Evolutionary conservation across 2,329 filamentous ascomycete genomes (phyloP).

Genomic region (Daldinia sp.): DNA sequence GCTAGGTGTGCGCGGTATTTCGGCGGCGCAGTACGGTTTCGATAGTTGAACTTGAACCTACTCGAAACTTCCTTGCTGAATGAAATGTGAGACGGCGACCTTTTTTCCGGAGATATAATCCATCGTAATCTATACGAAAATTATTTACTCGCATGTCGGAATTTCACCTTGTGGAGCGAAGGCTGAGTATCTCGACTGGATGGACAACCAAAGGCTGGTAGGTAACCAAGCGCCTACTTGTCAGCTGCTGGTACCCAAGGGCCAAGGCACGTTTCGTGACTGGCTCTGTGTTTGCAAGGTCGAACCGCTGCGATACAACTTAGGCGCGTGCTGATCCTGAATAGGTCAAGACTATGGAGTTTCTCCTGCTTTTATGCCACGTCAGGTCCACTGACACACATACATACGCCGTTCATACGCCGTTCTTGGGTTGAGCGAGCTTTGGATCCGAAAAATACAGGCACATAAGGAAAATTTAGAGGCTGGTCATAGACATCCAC

Average conservation of each 20-base stretch:
- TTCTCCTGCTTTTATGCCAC: conserved; percentile 21
- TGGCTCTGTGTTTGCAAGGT: conserved; percentile 16
- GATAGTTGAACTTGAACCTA: conserved; percentile 8
- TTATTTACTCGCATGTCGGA: not conserved
- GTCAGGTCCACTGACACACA: conserved; percentile 15
- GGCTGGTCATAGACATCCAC: conserved; percentile 29
- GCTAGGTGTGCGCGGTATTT: conserved; percentile 18
- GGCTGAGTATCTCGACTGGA: not conserved
- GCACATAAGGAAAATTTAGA: conserved; percentile 21
- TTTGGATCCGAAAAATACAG: not conserved
- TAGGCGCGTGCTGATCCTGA: conserved; percentile 26
- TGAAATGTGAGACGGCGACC: not conserved
- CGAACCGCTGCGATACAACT: conserved; percentile 26
- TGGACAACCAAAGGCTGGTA: conserved; percentile 16
- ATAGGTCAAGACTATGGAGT: conserved; percentile 9
- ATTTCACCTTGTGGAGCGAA: conserved; percentile 4
- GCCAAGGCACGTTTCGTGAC: conserved; percentile 23
- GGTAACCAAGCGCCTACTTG: conserved; percentile 15
- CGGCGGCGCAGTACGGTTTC: conserved; percentile 28
- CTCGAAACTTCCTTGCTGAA: conserved; percentile 5
- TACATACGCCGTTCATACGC: conserved; percentile 1
- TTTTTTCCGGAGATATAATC: not conserved
- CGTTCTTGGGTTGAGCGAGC: conserved; percentile 7
- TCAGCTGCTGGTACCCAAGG: conserved; percentile 3
- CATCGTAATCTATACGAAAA: not conserved